Conservation (phyloP, 306 rosid genomes). For the Trichosanthes cucumerina region DNA sequence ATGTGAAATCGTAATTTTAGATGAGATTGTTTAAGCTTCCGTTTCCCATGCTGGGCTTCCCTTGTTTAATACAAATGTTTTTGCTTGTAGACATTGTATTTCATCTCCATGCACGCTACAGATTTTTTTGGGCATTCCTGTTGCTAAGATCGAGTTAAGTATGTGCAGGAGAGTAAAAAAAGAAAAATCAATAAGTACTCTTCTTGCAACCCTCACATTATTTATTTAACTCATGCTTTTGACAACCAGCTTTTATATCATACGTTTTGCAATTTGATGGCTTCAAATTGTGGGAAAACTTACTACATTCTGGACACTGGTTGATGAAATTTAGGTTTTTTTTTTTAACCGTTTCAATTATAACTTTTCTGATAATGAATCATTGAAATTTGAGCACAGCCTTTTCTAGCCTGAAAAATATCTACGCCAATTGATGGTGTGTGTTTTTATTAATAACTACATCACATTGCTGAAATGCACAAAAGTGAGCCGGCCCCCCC, state of each 20-base stretch:
- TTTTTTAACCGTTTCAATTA: background rate
- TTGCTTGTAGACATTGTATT: background rate
- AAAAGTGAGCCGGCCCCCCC: background rate
- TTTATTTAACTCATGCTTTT: background rate
- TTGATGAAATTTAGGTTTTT: background rate
- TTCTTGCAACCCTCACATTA: background rate
- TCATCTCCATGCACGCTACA: background rate
- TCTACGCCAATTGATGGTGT: background rate
- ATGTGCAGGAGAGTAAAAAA: background rate
- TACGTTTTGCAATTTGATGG: background rate
- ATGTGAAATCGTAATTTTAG: background rate
- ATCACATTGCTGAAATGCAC: background rate
- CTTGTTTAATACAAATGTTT: background rate
- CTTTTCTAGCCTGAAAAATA: background rate
- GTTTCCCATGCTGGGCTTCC: background rate
- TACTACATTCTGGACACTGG: background rate
- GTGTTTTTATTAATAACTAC: background rate
- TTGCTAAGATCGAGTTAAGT: background rate
- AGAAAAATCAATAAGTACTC: slow-evolving; percentile 8
- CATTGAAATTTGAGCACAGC: background rate
- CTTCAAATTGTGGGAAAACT: background rate
- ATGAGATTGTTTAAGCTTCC: background rate
- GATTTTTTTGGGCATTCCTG: slow-evolving; percentile 5
- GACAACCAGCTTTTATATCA: background rate
- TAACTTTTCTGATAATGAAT: background rate